Conservation (phyloP, 2,329 filamentous ascomycete genomes). For the Drechslera avenae region DNA sequence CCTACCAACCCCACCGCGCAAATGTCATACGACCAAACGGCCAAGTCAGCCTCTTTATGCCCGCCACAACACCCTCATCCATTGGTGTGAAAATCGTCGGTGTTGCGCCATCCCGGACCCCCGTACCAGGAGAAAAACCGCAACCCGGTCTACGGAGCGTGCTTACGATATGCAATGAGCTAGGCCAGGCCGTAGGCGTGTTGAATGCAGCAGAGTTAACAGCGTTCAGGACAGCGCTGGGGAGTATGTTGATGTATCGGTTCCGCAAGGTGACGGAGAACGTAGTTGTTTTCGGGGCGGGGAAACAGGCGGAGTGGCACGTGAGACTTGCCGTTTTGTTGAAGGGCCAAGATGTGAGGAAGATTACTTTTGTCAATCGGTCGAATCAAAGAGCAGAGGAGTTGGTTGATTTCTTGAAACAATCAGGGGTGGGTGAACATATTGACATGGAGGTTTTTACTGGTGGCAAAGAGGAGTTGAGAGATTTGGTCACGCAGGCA, state of each 20-base stretch:
- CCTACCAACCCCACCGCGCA: constrained; percentile 52
- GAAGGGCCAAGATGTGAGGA: constrained; percentile 40
- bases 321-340: constrained; percentile 52
- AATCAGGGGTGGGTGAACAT: constrained; percentile 1
- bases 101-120: constrained; percentile 52
- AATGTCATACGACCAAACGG: constrained; percentile 48
- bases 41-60: constrained; percentile 74
- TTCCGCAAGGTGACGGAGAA: constrained; percentile 28
- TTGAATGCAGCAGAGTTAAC: constrained; percentile 76
- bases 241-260: constrained; percentile 64
- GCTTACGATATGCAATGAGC: constrained; percentile 60
- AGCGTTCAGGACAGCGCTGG: constrained; percentile 78
- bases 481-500: constrained; percentile 14
- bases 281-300: constrained; percentile 56
- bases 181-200: constrained; percentile 67
- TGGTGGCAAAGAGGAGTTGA: neutral
- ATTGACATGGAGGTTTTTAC: neutral
- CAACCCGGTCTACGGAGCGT: constrained; percentile 62
- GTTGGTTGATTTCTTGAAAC: constrained; percentile 11
- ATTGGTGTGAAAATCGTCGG: constrained; percentile 73
- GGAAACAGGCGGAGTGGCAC: constrained; percentile 59
- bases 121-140: constrained; percentile 22
- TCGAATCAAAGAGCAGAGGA: constrained; percentile 14
- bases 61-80: constrained; percentile 65
- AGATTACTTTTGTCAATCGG: constrained; percentile 35